These are phyloP conservation scores for Lentinula detonsa DNA, from an alignment of 768 basidiomycete genomes.

Conservation along the genomic window DNA sequence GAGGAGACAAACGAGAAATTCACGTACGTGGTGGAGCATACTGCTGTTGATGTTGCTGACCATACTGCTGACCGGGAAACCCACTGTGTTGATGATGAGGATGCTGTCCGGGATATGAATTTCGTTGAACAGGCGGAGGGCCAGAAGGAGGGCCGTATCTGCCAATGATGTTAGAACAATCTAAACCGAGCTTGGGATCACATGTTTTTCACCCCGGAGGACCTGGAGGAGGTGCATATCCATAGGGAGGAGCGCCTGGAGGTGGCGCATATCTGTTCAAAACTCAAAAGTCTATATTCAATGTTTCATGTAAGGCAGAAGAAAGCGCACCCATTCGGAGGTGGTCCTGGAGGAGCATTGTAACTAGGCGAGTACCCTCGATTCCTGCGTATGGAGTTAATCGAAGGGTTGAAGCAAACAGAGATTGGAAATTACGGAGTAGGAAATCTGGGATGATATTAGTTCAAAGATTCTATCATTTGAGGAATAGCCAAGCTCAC, in stretches of 20 bases:
- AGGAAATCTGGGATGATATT: constrained; percentile 1
- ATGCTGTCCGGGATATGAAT: constrained; percentile 37
- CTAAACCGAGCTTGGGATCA: background rate
- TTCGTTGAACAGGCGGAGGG: constrained; percentile 23
- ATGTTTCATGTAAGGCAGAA: background rate
- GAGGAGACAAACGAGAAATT: background rate
- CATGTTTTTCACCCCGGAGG: constrained; percentile 5
- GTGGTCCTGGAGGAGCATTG: constrained; percentile 2
- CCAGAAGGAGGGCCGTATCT: constrained; percentile 15
- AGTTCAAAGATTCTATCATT: background rate
- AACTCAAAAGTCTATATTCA: background rate
- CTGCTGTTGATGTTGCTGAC: constrained; percentile 16
- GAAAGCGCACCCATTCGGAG: constrained; percentile 4
- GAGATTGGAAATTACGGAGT: background rate
- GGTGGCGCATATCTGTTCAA: constrained; percentile 19
- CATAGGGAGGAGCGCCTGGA: constrained; percentile 14
- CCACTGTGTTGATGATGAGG: constrained; percentile 29
- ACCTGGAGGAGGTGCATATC: constrained; percentile 14
- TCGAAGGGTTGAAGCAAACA: background rate
- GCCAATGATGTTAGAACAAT: constrained; percentile 2
- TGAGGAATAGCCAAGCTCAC: background rate
- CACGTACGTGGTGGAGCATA: constrained; percentile 21
- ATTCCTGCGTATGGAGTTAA: background rate
- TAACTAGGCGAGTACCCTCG: background rate
- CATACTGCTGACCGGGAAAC: constrained; percentile 21